phyloP scores from a whole-genome alignment of 441 rosid genomes.

The Populus tomentosa region DNA sequence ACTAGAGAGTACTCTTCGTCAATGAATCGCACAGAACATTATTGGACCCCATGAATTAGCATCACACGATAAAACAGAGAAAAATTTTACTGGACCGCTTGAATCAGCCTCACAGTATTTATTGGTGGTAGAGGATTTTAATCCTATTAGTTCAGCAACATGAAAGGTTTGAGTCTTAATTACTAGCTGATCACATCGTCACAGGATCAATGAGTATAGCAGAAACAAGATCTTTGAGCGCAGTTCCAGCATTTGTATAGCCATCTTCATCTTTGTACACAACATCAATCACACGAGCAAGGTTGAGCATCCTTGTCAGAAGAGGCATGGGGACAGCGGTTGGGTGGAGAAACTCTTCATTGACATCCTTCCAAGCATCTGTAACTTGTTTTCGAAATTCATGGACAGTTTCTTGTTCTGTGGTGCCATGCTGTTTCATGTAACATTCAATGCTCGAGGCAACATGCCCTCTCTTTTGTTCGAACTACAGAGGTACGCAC shows the following conservation, averaged over 20 bases:
- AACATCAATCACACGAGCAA: constrained; percentile 11
- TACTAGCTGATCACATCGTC: constrained; percentile 3
- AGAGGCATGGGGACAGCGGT: constrained; percentile 1
- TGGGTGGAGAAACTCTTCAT: constrained; percentile 19
- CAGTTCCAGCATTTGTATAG: constrained; percentile 7
- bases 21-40: too few species aligned
- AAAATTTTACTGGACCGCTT: too few species aligned
- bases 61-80: too few species aligned
- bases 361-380: constrained; percentile 32
- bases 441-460: constrained; percentile 23
- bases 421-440: constrained; percentile 24
- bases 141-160: neutral
- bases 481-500: constrained; percentile 6
- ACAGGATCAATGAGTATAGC: constrained; percentile 18
- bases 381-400: neutral
- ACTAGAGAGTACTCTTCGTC: too few species aligned
- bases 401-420: constrained; percentile 7
- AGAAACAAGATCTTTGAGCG: constrained; percentile 9
- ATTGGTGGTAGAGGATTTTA: too few species aligned
- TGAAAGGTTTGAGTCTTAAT: neutral
- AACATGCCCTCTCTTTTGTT: constrained; percentile 26
- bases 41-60: too few species aligned
- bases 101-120: too few species aligned
- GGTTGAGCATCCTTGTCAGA: constrained; percentile 13
- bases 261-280: constrained; percentile 17